phyloP scores from a whole-genome alignment of 352 stramenopile species.

The Phytophthora chlamydospora region DNA sequence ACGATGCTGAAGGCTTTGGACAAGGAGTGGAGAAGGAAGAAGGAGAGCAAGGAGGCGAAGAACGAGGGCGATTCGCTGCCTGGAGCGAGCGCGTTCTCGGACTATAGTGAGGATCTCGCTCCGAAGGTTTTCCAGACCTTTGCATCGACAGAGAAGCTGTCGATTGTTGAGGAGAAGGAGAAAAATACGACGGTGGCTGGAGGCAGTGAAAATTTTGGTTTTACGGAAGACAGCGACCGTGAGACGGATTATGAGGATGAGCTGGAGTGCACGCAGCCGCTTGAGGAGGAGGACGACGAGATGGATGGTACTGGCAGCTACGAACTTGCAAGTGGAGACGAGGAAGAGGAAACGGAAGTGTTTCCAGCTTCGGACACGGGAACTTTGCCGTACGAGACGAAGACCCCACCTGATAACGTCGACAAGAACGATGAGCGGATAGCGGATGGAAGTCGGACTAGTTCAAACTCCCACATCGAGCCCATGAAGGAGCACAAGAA shows the following conservation, averaged over 20 bases:
- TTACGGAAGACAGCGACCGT: constrained; percentile 23
- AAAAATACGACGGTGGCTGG: constrained; percentile 3
- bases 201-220: constrained; percentile 12
- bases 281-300: constrained; percentile 44
- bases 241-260: constrained; percentile 35
- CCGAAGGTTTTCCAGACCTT: constrained; percentile 22
- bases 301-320: constrained; percentile 17
- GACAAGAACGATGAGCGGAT: constrained; percentile 6
- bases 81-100: constrained; percentile 20
- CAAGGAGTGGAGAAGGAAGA: constrained; percentile 3
- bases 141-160: constrained; percentile 9
- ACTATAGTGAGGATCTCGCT: constrained; percentile 44
- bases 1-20: constrained; percentile 38
- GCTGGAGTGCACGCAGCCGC: constrained; percentile 50
- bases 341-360: constrained; percentile 28
- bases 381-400: constrained; percentile 24
- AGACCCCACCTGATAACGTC: constrained; percentile 11
- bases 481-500: constrained; percentile 5
- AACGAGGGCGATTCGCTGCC: constrained; percentile 4
- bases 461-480: background rate
- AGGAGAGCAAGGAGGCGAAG: constrained; percentile 8
- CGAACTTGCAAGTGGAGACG: constrained; percentile 7
- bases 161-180: background rate
- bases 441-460: background rate
- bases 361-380: constrained; percentile 29